These are phyloP conservation scores for Fomitopsis serialis DNA, from an alignment of 768 basidiomycete genomes.

Conservation along the genomic window DNA sequence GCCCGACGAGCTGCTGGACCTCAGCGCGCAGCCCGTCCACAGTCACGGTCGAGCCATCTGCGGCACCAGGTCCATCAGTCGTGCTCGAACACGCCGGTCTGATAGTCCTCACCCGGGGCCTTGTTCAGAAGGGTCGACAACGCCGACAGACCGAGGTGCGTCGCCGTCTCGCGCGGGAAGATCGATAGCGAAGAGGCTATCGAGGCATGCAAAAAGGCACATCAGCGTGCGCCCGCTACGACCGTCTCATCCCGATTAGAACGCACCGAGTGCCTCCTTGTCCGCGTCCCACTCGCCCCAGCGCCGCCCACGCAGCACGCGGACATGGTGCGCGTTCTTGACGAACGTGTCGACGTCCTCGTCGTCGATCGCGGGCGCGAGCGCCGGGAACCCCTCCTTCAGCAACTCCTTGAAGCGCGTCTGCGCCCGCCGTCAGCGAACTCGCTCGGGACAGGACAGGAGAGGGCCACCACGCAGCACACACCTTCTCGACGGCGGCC, in stretches of 20 bases:
- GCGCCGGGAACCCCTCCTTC: conserved; percentile 34
- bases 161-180: conserved; percentile 52
- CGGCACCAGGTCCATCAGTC: conserved; percentile 14
- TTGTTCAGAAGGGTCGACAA: conserved; percentile 30
- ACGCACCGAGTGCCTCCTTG: conserved; percentile 42
- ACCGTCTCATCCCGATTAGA: too few species aligned
- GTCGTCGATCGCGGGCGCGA: conserved; percentile 43
- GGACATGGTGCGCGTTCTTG: conserved; percentile 74
- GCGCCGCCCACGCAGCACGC: conserved; percentile 54
- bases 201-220: not conserved
- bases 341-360: conserved; percentile 65
- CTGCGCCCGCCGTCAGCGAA: conserved; percentile 4
- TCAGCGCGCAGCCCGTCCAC: conserved; percentile 48
- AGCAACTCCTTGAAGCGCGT: conserved; percentile 32
- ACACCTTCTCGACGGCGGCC: conserved; percentile 62
- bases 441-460: not conserved
- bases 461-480: not conserved
- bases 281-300: conserved; percentile 57
- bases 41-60: conserved; percentile 31
- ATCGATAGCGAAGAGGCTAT: conserved; percentile 10
- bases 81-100: not conserved
- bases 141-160: conserved; percentile 73
- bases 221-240: too few species aligned
- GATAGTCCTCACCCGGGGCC: conserved; percentile 5
- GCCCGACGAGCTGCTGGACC: conserved; percentile 46